A percentile compares a stretch with the other conserved stretches of the same genome.
These are phyloP conservation scores for Phytophthora multivora DNA, from an alignment of 352 stramenopile species.

Conservation along the genomic window DNA sequence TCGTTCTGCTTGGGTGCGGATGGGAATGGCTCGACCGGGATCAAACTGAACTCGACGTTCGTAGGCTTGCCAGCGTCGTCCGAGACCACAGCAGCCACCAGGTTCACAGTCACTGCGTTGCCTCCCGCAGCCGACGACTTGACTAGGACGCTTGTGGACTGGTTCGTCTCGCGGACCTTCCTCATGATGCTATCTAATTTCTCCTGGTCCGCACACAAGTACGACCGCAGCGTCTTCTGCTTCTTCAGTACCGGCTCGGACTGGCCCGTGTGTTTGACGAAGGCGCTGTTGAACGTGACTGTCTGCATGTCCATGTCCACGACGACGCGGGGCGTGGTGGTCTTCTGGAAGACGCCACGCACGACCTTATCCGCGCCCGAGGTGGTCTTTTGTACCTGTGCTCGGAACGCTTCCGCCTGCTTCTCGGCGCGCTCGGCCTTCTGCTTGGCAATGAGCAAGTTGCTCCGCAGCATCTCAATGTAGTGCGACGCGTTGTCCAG, in stretches of 20 bases:
- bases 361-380: constrained; percentile 41
- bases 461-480: constrained; percentile 69
- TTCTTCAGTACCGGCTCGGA: constrained; percentile 57
- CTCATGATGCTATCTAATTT: constrained; percentile 55
- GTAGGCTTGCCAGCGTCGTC: constrained; percentile 54
- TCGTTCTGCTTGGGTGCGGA: not conserved
- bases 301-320: constrained; percentile 64
- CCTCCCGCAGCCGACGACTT: constrained; percentile 30
- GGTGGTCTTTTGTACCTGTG: constrained; percentile 38
- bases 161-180: constrained; percentile 47
- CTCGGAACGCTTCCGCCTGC: constrained; percentile 54
- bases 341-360: constrained; percentile 60
- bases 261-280: constrained; percentile 53
- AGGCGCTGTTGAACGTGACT: constrained; percentile 66
- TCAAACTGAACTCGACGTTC: constrained; percentile 71
- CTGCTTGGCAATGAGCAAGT: constrained; percentile 62
- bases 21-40: constrained; percentile 36
- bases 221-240: constrained; percentile 57
- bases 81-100: constrained; percentile 58
- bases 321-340: constrained; percentile 60
- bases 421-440: constrained; percentile 63
- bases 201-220: constrained; percentile 49
- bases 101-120: constrained; percentile 32
- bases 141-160: constrained; percentile 49
- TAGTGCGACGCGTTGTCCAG: constrained; percentile 75